Conservation (phyloP, 1,284 basidiomycete species). For the Boletus chippewaensis region DNA sequence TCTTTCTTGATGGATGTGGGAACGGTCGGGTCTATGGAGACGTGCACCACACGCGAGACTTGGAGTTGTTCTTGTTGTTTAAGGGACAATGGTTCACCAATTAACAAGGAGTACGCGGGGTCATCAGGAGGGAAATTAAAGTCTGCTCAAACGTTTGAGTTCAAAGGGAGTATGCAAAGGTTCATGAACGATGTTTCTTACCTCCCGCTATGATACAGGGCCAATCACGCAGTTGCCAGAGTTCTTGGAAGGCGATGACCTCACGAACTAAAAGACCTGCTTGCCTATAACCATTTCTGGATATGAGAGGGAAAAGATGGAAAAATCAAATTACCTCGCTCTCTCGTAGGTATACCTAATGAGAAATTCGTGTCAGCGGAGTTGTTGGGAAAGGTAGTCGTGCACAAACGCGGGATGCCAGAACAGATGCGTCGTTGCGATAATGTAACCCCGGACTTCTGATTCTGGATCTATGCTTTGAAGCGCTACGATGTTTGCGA, state of each 20-base stretch:
- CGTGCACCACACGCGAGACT: conserved; percentile 76
- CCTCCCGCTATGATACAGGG: conserved; percentile 82
- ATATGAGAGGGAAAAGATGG: background rate
- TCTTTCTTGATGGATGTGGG: conserved; percentile 28
- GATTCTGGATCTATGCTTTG: conserved; percentile 33
- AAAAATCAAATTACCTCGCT: conserved; percentile 45
- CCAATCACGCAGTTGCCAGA: conserved; percentile 49
- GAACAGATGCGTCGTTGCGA: conserved; percentile 86
- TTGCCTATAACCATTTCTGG: conserved; percentile 44
- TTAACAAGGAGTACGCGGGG: conserved; percentile 78
- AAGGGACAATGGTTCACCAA: conserved; percentile 49
- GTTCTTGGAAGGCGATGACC: conserved; percentile 51
- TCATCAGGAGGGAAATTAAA: conserved; percentile 91
- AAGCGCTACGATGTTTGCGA: conserved; percentile 71
- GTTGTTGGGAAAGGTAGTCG: background rate
- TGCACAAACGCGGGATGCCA: conserved; percentile 82
- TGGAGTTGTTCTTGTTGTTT: conserved; percentile 50
- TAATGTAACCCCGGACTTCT: conserved; percentile 48
- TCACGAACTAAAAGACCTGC: conserved; percentile 65
- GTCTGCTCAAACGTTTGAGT: conserved; percentile 45
- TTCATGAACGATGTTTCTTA: conserved; percentile 27
- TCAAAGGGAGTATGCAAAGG: background rate
- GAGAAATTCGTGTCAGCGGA: conserved; percentile 1
- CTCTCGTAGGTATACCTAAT: conserved; percentile 83
- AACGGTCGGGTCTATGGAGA: conserved; percentile 62